A percentile compares a stretch with the other conserved stretches of the same genome.
phyloP scores from a whole-genome alignment of 2,329 filamentous ascomycete species.

The Fonsecaea multimorphosa region DNA sequence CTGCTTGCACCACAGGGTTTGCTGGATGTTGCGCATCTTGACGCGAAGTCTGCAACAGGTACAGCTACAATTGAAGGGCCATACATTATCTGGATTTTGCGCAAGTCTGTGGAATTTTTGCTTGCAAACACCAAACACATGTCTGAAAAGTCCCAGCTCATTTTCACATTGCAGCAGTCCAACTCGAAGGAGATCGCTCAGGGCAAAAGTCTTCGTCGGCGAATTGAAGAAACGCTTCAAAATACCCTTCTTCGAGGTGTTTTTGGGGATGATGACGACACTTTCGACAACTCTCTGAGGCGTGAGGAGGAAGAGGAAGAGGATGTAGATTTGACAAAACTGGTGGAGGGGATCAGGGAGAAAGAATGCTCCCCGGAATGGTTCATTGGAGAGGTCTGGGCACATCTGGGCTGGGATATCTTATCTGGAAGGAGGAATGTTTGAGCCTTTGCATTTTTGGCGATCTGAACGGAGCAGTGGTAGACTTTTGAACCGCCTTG shows the following conservation, averaged over 20 bases:
- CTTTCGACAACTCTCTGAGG: constrained; percentile 43
- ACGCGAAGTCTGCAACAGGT: constrained; percentile 37
- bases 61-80: constrained; percentile 45
- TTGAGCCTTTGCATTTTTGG: constrained; percentile 7
- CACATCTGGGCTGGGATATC: constrained; percentile 64
- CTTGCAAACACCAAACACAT: constrained; percentile 25
- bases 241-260: constrained; percentile 51
- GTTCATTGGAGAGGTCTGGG: constrained; percentile 64
- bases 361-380: constrained; percentile 54
- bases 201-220: constrained; percentile 6
- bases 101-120: constrained; percentile 42
- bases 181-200: not conserved
- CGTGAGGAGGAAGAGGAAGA: constrained; percentile 34
- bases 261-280: constrained; percentile 46
- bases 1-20: constrained; percentile 45
- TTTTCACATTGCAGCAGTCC: constrained; percentile 25
- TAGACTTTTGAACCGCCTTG: not conserved
- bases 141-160: constrained; percentile 31
- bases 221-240: constrained; percentile 45
- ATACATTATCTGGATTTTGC: constrained; percentile 47
- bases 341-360: constrained; percentile 9
- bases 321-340: constrained; percentile 25
- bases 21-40: constrained; percentile 36
- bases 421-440: constrained; percentile 40
- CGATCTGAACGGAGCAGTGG: too few relatives aligned